phyloP scores from a whole-genome alignment of 2,329 filamentous ascomycete genomes.

The Cladophialophora exuberans region DNA sequence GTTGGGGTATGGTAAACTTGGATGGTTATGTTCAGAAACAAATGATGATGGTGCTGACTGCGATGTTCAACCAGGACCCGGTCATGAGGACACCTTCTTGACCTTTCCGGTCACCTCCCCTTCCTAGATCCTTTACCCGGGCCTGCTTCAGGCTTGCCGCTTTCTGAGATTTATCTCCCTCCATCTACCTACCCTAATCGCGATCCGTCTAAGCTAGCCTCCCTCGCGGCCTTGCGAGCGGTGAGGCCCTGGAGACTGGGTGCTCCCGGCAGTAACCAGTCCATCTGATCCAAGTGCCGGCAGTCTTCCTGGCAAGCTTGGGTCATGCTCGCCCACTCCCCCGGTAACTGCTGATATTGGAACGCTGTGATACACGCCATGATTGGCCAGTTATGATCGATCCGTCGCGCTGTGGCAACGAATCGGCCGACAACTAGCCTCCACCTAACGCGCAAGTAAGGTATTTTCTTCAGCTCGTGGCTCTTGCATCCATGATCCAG shows the following conservation, averaged over 20 bases:
- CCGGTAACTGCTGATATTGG: slow-evolving; percentile 24
- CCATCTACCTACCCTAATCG: background rate
- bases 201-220: background rate
- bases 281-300: slow-evolving; percentile 4
- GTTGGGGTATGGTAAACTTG: background rate
- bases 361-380: slow-evolving; percentile 17
- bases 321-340: slow-evolving; percentile 18
- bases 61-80: background rate
- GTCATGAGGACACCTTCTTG: slow-evolving; percentile 13
- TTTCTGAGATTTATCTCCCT: too few species aligned
- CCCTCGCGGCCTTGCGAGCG: slow-evolving; percentile 2
- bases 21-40: background rate
- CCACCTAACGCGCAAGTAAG: slow-evolving; percentile 16
- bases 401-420: slow-evolving; percentile 21
- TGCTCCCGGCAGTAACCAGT: slow-evolving; percentile 5
- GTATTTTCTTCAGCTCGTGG: slow-evolving; percentile 27
- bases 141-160: too few species aligned
- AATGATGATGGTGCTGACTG: slow-evolving; percentile 11
- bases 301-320: slow-evolving; percentile 5
- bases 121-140: too few species aligned
- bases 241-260: too few species aligned
- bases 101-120: background rate
- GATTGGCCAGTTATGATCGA: slow-evolving; percentile 19
- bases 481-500: slow-evolving; percentile 7
- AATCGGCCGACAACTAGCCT: slow-evolving; percentile 18